These are phyloP conservation scores for Calocybe cyanea DNA, from an alignment of 768 basidiomycete genomes.

Conservation along the genomic window DNA sequence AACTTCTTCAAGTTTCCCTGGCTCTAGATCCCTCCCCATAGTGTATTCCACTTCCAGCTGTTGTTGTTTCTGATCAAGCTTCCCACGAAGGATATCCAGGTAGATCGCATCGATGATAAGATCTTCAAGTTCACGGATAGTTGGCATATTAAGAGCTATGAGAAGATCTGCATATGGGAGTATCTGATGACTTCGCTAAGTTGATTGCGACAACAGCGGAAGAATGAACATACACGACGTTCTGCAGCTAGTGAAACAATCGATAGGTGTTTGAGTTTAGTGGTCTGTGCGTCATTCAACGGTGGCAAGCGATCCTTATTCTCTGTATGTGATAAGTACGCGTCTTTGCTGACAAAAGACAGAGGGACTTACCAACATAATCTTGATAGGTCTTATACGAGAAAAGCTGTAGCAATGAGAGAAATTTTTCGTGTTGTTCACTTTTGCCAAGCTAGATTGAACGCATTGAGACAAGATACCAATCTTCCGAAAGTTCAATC, in stretches of 20 bases:
- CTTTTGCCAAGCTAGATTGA: constrained; percentile 55
- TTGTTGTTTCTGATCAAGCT: constrained; percentile 88
- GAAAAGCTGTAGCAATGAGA: constrained; percentile 77
- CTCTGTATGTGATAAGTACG: constrained; percentile 32
- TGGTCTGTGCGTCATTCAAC: constrained; percentile 67
- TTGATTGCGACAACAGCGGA: background rate
- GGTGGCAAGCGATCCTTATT: constrained; percentile 61
- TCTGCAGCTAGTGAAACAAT: constrained; percentile 80
- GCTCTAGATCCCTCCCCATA: constrained; percentile 88
- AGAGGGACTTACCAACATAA: constrained; percentile 65
- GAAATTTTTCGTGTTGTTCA: constrained; percentile 59
- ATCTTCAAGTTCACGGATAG: constrained; percentile 89
- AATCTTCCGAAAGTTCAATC: background rate
- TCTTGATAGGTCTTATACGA: constrained; percentile 85
- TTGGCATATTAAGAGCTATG: constrained; percentile 65
- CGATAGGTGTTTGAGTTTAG: constrained; percentile 90
- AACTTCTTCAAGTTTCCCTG: constrained; percentile 59
- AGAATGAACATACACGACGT: constrained; percentile 55
- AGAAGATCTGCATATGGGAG: constrained; percentile 78
- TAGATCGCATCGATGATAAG: constrained; percentile 97
- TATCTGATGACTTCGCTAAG: constrained; percentile 43
- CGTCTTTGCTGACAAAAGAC: background rate
- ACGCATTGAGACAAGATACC: background rate
- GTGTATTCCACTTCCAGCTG: constrained; percentile 91
- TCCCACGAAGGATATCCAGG: constrained; percentile 82